phyloP scores from a whole-genome alignment of 108 stramenopile species.

The Cyclotella sp. region DNA sequence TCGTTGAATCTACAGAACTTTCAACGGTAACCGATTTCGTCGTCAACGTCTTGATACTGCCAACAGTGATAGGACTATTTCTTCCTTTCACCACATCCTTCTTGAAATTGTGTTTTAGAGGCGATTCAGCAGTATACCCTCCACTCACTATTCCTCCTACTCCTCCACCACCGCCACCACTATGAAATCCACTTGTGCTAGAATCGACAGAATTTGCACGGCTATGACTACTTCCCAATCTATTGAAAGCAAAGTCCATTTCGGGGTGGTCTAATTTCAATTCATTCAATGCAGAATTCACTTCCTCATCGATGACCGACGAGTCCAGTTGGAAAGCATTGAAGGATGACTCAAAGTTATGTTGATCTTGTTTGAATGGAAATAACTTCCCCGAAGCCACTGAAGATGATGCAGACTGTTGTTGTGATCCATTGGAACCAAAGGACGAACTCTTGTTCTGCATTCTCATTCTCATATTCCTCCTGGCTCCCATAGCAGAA shows the following conservation, averaged over 20 bases:
- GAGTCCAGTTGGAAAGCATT: slow-evolving; percentile 76
- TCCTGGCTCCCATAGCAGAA: slow-evolving; percentile 23
- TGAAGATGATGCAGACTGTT: too few relatives aligned
- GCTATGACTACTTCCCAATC: not conserved
- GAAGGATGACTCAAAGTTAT: slow-evolving; percentile 33
- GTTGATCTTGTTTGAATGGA: not conserved
- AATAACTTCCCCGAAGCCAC: not conserved
- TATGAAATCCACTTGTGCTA: not conserved
- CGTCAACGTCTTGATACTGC: slow-evolving; percentile 36
- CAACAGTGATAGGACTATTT: slow-evolving; percentile 15
- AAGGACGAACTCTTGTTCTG: not conserved
- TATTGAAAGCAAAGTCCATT: slow-evolving; percentile 19
- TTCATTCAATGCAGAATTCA: slow-evolving; percentile 73
- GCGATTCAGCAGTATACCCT: not conserved
- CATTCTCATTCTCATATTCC: slow-evolving; percentile 48
- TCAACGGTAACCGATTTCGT: slow-evolving; percentile 45
- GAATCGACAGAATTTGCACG: slow-evolving; percentile 15
- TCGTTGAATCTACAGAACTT: slow-evolving; percentile 17
- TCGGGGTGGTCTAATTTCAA: slow-evolving; percentile 58
- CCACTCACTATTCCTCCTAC: not conserved
- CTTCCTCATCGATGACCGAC: slow-evolving; percentile 68
- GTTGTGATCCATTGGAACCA: not conserved
- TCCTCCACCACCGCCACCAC: slow-evolving; percentile 1
- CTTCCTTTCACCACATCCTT: slow-evolving; percentile 8
- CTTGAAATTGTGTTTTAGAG: not conserved